A percentile compares a stretch with the other conserved stretches of the same genome.
phyloP scores from a whole-genome alignment of 2,329 filamentous ascomycete genomes.

The Colletotrichum australisinense region DNA sequence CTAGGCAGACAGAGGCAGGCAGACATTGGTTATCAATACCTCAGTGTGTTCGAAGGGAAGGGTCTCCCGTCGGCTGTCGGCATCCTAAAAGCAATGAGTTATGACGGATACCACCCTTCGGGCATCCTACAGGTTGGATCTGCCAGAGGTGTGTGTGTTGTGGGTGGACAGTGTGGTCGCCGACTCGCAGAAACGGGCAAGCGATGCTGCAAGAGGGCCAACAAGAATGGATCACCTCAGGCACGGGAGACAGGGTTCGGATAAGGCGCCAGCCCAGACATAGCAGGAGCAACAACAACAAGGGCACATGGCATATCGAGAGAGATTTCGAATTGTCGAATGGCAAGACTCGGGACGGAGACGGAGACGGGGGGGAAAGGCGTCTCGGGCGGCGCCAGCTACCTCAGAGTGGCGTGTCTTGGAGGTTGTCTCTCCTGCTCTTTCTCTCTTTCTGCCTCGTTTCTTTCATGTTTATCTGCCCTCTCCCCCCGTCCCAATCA shows the following conservation, averaged over 20 bases:
- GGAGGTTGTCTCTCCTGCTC: not conserved
- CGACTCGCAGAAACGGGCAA: not conserved
- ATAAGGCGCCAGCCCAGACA: not conserved
- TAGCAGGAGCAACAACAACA: not conserved
- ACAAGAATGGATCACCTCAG: not conserved
- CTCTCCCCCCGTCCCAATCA: too few relatives aligned
- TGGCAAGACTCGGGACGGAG: not conserved
- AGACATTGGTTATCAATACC: not conserved
- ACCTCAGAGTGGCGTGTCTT: not conserved
- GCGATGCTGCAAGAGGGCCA: not conserved
- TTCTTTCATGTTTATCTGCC: too few relatives aligned
- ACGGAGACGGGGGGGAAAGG: too few relatives aligned
- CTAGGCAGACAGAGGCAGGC: not conserved
- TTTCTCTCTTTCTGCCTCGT: not conserved
- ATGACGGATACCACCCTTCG: not conserved
- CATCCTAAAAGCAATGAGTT: too few relatives aligned
- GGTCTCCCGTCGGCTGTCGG: not conserved
- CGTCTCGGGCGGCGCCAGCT: not conserved
- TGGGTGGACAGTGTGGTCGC: too few relatives aligned
- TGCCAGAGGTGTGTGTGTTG: not conserved
- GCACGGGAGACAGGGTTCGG: not conserved
- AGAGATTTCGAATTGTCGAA: not conserved
- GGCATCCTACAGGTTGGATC: not conserved
- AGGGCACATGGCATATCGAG: not conserved
- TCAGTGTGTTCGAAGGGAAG: not conserved